phyloP scores from a whole-genome alignment of 305 asterid species.

The Solanum chacoense region DNA sequence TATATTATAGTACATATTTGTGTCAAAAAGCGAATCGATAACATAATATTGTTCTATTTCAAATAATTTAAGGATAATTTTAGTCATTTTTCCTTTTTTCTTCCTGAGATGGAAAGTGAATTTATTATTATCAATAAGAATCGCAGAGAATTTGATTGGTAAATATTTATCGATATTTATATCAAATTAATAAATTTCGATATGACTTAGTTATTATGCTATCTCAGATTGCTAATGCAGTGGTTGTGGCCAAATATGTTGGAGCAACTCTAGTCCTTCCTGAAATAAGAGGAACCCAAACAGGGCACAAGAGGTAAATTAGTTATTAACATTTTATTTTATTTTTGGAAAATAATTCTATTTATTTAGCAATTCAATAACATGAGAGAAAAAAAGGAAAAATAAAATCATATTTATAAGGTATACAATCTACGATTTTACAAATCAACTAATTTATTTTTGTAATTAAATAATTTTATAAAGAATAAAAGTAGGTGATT shows the following conservation, averaged over 20 bases:
- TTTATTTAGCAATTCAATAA: not conserved
- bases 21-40: too few species aligned
- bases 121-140: too few species aligned
- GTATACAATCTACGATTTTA: not conserved
- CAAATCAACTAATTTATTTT: not conserved
- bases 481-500: not conserved
- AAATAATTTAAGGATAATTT: too few species aligned
- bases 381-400: not conserved
- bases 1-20: too few species aligned
- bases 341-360: not conserved
- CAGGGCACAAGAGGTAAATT: constrained; percentile 23
- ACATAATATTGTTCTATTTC: too few species aligned
- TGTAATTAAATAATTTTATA: not conserved
- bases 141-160: too few species aligned
- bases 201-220: too few species aligned
- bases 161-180: not conserved
- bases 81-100: too few species aligned
- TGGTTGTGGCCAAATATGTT: constrained; percentile 41
- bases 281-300: constrained; percentile 24
- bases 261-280: constrained; percentile 59
- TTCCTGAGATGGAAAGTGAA: too few species aligned
- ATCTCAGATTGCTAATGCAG: constrained; percentile 30
- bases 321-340: not conserved
- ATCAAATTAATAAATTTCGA: not conserved
- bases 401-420: not conserved